phyloP scores from a whole-genome alignment of 352 stramenopile genomes.

The Globisporangium radiosum region DNA sequence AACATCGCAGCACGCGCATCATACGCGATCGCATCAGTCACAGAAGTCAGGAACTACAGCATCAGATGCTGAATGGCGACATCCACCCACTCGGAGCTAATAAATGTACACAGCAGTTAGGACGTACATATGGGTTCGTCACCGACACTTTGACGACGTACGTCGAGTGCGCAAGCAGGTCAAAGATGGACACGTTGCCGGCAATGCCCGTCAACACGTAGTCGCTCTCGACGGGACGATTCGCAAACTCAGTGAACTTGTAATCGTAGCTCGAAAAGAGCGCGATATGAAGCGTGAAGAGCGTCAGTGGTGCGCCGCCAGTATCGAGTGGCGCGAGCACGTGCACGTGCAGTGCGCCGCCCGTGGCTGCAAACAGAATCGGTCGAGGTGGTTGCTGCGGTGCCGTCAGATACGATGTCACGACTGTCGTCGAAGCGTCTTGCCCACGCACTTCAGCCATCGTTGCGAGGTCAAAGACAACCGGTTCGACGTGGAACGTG shows the following conservation, averaged over 20 bases:
- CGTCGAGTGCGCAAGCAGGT: constrained; percentile 23
- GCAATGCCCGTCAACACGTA: constrained; percentile 8
- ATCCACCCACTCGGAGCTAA: background rate
- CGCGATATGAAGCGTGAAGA: constrained; percentile 25
- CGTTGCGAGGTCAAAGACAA: background rate
- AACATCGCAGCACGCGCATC: background rate
- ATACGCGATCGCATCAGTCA: background rate
- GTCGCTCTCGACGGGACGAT: constrained; percentile 2
- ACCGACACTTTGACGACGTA: constrained; percentile 25
- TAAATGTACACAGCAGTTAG: no score
- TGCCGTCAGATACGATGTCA: constrained; percentile 10
- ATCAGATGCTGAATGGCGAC: no score
- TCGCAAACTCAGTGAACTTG: constrained; percentile 14
- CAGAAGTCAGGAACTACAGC: background rate
- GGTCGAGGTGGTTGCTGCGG: constrained; percentile 21
- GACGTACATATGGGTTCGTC: constrained; percentile 14
- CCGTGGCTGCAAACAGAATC: constrained; percentile 28
- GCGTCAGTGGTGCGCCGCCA: constrained; percentile 21
- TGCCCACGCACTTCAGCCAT: background rate
- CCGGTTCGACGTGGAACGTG: constrained; percentile 18
- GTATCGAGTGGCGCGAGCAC: constrained; percentile 30
- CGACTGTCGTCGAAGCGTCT: background rate
- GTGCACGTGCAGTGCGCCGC: constrained; percentile 31
- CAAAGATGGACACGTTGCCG: constrained; percentile 23
- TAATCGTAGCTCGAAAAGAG: constrained; percentile 14